Conservation (phyloP, 192 early-diverging fungal species). For the Chytriomyces sp. region DNA sequence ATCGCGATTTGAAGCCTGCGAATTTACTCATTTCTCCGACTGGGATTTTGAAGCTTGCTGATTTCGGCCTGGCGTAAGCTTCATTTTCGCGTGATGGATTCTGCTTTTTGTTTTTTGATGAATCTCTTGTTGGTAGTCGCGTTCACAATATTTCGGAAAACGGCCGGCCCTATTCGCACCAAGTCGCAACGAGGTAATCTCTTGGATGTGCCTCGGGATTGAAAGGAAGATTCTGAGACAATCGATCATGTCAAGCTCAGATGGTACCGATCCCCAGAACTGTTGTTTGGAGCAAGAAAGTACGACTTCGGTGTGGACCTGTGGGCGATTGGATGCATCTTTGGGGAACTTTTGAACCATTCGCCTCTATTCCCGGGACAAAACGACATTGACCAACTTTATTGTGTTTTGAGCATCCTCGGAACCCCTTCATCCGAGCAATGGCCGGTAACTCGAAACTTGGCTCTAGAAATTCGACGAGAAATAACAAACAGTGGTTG, state of each 20-base stretch:
- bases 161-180: constrained; percentile 59
- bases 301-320: constrained; percentile 68
- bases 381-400: constrained; percentile 70
- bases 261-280: constrained; percentile 70
- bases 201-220: background rate
- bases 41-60: constrained; percentile 63
- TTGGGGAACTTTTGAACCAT: constrained; percentile 67
- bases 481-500: background rate
- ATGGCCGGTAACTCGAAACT: constrained; percentile 54
- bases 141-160: constrained; percentile 26
- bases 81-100: constrained; percentile 7
- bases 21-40: constrained; percentile 61
- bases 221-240: background rate
- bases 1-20: constrained; percentile 57
- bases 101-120: constrained; percentile 1
- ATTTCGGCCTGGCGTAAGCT: constrained; percentile 67
- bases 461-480: too few species aligned
- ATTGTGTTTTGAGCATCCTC: constrained; percentile 54
- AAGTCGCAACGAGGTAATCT: constrained; percentile 57
- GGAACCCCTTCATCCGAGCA: constrained; percentile 55
- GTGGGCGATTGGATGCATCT: constrained; percentile 71
- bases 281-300: constrained; percentile 62
- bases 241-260: constrained; percentile 40
- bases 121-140: constrained; percentile 9
- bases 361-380: constrained; percentile 66